Percentiles rank a stretch among this genome's conserved stretches.
Conservation (phyloP, 441 rosid genomes). For the Corymbia citriodora region DNA sequence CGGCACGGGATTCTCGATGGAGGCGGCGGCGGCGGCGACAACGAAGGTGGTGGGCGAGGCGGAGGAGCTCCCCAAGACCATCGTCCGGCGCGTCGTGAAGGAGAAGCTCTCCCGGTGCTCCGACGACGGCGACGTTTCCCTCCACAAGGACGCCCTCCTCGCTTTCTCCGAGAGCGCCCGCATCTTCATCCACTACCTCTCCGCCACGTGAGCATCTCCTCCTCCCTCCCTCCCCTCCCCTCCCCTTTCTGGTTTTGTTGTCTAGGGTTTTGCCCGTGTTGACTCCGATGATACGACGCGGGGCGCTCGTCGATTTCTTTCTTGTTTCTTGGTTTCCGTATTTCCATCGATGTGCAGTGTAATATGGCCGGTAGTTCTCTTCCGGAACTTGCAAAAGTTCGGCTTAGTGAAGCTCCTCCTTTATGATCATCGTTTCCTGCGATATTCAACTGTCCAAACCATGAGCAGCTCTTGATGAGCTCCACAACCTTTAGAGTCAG, state of each 20-base stretch:
- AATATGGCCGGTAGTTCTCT: neutral
- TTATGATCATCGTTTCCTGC: neutral
- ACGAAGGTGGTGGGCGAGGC: constrained; percentile 34
- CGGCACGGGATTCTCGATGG: neutral
- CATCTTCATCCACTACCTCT: constrained; percentile 93
- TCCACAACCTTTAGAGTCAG: neutral
- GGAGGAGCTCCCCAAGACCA: constrained; percentile 82
- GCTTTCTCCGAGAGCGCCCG: constrained; percentile 92
- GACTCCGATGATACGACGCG: neutral
- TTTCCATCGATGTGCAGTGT: neutral
- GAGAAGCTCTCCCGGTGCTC: constrained; percentile 75
- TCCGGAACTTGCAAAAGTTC: neutral
- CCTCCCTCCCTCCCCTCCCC: neutral
- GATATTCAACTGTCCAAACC: neutral
- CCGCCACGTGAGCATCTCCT: constrained; percentile 58
- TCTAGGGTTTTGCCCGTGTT: neutral
- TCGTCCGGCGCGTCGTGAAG: constrained; percentile 88
- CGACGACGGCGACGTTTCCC: constrained; percentile 48
- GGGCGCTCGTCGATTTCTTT: neutral
- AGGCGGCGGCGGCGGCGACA: neutral
- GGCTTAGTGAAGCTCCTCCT: neutral
- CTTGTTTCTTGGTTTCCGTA: neutral
- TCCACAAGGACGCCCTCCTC: constrained; percentile 76
- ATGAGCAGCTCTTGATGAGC: neutral
- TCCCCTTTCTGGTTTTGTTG: neutral